A percentile compares a stretch with the other conserved stretches of the same genome.
phyloP scores from a whole-genome alignment of 176 grass and related monocot genomes.

The Poa pratensis region DNA sequence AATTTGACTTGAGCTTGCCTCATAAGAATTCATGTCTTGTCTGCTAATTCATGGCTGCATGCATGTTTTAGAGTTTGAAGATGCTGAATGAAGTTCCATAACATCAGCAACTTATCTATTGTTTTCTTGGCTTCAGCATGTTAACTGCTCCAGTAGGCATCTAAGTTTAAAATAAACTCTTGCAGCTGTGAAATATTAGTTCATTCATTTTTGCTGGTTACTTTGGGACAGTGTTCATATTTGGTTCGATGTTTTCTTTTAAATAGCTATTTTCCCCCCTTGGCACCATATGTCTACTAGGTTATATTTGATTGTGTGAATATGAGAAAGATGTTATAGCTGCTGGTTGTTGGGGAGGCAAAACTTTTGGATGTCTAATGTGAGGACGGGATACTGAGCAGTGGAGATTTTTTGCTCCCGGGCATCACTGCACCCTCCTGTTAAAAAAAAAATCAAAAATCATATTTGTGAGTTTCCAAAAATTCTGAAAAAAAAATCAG shows the following conservation, averaged over 20 bases:
- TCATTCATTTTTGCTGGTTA: constrained; percentile 8
- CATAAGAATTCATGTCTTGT: constrained; percentile 6
- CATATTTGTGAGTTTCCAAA: too few species aligned
- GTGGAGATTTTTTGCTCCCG: too few species aligned
- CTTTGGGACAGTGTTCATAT: not conserved
- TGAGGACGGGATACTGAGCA: not conserved
- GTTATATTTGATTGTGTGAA: constrained; percentile 30
- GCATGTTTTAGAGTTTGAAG: constrained; percentile 10
- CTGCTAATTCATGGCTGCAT: not conserved
- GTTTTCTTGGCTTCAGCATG: constrained; percentile 31
- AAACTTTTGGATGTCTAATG: constrained; percentile 11
- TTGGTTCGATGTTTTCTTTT: constrained; percentile 20
- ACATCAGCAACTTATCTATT: constrained; percentile 12
- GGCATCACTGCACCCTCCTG: too few species aligned
- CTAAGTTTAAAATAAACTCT: not conserved
- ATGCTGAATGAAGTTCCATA: constrained; percentile 14
- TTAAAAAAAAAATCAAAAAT: too few species aligned
- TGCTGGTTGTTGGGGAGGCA: constrained; percentile 4
- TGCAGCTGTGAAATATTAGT: constrained; percentile 9
- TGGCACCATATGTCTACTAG: constrained; percentile 20
- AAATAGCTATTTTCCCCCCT: not conserved
- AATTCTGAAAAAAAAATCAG: too few species aligned
- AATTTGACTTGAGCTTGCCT: constrained; percentile 39
- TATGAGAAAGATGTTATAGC: constrained; percentile 26
- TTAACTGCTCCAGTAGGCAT: not conserved